phyloP scores from a whole-genome alignment of 73 alveolate species.

The Paramecium caudatum region DNA sequence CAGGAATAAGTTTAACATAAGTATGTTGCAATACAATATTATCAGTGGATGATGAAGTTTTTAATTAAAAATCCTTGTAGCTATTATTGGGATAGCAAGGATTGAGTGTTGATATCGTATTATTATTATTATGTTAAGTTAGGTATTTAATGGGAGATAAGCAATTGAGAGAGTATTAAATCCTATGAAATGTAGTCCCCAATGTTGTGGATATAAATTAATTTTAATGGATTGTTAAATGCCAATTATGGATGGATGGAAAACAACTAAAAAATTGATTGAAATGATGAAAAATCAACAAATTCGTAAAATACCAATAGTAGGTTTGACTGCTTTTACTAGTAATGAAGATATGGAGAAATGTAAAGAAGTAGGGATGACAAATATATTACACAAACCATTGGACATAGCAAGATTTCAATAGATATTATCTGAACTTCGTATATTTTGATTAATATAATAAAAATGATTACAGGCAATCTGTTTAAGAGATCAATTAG shows the following conservation, averaged over 20 bases:
- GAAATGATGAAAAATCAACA: constrained; percentile 65
- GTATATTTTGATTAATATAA: constrained; percentile 52
- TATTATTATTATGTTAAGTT: constrained; percentile 33
- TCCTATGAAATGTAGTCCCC: constrained; percentile 43
- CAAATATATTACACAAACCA: constrained; percentile 63
- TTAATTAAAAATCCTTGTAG: constrained; percentile 54
- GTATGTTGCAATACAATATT: constrained; percentile 55
- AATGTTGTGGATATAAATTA: constrained; percentile 67
- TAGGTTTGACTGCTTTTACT: constrained; percentile 73
- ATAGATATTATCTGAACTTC: constrained; percentile 15
- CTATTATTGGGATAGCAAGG: constrained; percentile 46
- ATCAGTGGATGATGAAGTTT: constrained; percentile 75
- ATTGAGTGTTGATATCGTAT: constrained; percentile 59
- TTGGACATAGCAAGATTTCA: constrained; percentile 38
- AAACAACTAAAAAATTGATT: constrained; percentile 41
- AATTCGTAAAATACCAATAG: constrained; percentile 66
- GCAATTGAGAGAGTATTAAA: constrained; percentile 58
- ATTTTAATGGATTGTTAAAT: constrained; percentile 72
- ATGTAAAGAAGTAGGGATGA: constrained; percentile 71
- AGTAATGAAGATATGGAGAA: constrained; percentile 50
- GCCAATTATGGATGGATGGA: constrained; percentile 81
- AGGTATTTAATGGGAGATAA: constrained; percentile 69
- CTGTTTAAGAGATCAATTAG: background rate
- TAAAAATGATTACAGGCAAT: constrained; percentile 35
- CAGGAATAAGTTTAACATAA: constrained; percentile 20